Conservation (phyloP, 495 filamentous ascomycete species). For the Penicillium lagena region DNA sequence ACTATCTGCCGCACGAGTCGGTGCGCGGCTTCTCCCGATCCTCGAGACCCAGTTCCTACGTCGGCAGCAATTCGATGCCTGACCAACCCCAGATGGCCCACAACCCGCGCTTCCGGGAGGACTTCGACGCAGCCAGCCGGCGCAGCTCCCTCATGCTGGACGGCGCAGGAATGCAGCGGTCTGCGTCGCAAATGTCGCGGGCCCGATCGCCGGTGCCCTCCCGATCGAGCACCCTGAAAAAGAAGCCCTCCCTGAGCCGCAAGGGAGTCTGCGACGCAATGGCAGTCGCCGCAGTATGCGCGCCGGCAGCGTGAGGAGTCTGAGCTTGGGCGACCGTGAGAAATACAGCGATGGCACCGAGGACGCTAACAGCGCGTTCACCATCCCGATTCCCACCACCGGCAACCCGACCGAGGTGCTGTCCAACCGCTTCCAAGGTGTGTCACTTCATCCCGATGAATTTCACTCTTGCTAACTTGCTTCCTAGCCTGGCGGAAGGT, state of each 20-base stretch:
- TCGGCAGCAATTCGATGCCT: constrained; percentile 25
- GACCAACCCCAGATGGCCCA: constrained; percentile 39
- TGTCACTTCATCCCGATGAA: constrained; percentile 12
- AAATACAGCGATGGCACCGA: constrained; percentile 56
- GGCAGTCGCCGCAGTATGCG: constrained; percentile 68
- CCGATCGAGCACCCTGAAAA: constrained; percentile 74
- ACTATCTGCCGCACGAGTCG: constrained; percentile 1
- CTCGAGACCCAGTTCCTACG: constrained; percentile 31
- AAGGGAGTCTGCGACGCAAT: constrained; percentile 70
- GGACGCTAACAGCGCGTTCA: constrained; percentile 77
- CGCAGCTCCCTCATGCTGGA: constrained; percentile 56
- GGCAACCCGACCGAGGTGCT: constrained; percentile 86
- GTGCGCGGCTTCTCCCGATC: constrained; percentile 14
- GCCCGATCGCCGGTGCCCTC: constrained; percentile 50
- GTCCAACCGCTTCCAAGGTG: constrained; percentile 85
- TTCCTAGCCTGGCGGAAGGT: constrained; percentile 84
- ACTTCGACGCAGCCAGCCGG: constrained; percentile 62
- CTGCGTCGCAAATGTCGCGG: constrained; percentile 48
- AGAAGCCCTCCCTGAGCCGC: constrained; percentile 71
- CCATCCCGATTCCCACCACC: constrained; percentile 79
- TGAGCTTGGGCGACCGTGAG: constrained; percentile 55
- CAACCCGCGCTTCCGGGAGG: constrained; percentile 57
- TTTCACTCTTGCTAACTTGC: constrained; percentile 8
- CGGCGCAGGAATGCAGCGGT: constrained; percentile 38
- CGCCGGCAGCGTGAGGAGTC: constrained; percentile 74